These are phyloP conservation scores for Rhododendron williamsianum DNA, from an alignment of 148 eudicot genomes.

Conservation along the genomic window DNA sequence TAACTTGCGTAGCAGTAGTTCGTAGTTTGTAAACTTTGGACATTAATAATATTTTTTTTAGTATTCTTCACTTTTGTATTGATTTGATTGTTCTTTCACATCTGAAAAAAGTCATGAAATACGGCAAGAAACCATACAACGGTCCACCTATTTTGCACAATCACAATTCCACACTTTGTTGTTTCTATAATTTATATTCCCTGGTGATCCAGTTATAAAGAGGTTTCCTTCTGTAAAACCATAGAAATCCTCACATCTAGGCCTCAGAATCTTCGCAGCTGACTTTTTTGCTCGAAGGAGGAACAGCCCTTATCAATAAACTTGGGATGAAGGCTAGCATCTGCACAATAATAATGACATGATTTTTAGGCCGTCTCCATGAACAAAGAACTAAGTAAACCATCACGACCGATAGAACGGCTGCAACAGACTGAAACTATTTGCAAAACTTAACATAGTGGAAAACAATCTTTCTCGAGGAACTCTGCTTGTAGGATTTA, in stretches of 20 bases:
- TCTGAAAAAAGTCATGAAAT: background rate
- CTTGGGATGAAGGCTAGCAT: slow-evolving; percentile 55
- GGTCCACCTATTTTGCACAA: background rate
- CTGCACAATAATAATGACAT: slow-evolving; percentile 31
- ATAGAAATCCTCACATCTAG: background rate
- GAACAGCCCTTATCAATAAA: slow-evolving; percentile 34
- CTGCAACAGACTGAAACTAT: background rate
- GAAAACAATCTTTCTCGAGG: background rate
- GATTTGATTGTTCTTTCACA: background rate
- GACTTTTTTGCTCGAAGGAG: slow-evolving; percentile 21
- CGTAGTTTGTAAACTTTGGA: background rate
- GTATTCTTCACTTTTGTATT: background rate
- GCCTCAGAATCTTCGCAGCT: background rate
- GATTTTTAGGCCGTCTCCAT: background rate
- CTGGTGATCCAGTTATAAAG: background rate
- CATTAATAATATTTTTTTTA: background rate
- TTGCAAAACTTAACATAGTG: background rate
- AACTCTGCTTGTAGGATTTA: background rate
- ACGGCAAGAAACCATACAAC: background rate
- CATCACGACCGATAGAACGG: background rate
- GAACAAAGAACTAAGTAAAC: background rate
- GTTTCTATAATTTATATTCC: background rate
- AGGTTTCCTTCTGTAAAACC: background rate
- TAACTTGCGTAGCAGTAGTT: background rate
- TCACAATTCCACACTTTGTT: background rate